Conservation (phyloP, 345 rosid genomes). For the Salix arbutifolia region DNA sequence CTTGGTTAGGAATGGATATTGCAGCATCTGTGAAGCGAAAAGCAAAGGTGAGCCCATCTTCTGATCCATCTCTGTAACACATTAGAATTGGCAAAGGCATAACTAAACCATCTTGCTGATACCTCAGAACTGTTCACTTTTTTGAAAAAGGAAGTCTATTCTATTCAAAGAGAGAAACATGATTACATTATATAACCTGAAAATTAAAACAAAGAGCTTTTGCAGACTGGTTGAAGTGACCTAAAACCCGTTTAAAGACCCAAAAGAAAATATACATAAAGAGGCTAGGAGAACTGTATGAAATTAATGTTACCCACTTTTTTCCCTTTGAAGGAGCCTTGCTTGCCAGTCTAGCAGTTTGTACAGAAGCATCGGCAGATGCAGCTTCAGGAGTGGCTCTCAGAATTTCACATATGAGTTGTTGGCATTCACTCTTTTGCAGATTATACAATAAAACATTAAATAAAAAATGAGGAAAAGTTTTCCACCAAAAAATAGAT, state of each 20-base stretch:
- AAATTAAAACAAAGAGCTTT: not conserved
- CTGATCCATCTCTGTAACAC: constrained; percentile 72
- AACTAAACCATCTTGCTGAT: constrained; percentile 11
- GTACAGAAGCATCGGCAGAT: constrained; percentile 93
- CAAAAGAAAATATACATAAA: not conserved
- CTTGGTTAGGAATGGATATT: constrained; percentile 75
- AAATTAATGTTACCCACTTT: constrained; percentile 39
- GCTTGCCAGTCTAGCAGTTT: constrained; percentile 92
- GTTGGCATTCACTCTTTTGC: constrained; percentile 95
- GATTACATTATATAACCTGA: not conserved
- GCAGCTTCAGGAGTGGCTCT: constrained; percentile 99
- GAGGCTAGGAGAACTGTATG: not conserved
- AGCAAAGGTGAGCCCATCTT: constrained; percentile 87
- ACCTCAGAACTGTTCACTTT: not conserved
- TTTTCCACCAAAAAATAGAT: not conserved
- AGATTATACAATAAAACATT: constrained; percentile 15
- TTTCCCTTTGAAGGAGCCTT: constrained; percentile 71
- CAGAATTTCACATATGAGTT: constrained; percentile 95
- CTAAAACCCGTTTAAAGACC: not conserved
- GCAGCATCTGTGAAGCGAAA: constrained; percentile 94
- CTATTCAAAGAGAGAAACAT: not conserved
- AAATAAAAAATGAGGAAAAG: constrained; percentile 5
- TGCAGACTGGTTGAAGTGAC: not conserved
- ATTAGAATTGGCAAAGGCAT: constrained; percentile 25
- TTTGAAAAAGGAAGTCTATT: not conserved